Conservation (phyloP, 106 monocot species). For the Apostasia ramifera region DNA sequence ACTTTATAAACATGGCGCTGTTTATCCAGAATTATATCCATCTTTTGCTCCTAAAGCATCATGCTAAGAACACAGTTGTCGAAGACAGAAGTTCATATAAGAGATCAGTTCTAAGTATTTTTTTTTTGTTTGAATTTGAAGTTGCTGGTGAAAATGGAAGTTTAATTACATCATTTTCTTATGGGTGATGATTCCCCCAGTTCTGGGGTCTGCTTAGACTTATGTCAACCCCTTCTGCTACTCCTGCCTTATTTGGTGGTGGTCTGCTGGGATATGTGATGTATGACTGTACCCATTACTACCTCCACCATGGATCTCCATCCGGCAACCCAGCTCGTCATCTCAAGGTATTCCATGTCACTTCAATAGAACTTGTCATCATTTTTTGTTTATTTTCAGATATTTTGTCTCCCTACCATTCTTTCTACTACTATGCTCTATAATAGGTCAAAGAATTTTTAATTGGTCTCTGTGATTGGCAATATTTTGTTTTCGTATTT, state of each 20-base stretch:
- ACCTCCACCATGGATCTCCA: constrained; percentile 86
- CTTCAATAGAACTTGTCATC: not conserved
- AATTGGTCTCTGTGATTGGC: too few relatives aligned
- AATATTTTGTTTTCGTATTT: too few relatives aligned
- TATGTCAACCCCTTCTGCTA: constrained; percentile 29
- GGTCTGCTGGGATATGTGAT: constrained; percentile 83
- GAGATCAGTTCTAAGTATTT: too few relatives aligned
- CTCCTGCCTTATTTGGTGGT: constrained; percentile 66
- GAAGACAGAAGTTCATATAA: too few relatives aligned
- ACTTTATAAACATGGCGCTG: too few relatives aligned
- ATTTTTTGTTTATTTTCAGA: too few relatives aligned
- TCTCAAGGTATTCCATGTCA: constrained; percentile 48
- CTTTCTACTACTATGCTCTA: too few relatives aligned
- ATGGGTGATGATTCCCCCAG: constrained; percentile 10
- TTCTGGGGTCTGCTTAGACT: constrained; percentile 53
- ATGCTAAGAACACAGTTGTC: too few relatives aligned
- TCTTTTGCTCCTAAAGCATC: too few relatives aligned
- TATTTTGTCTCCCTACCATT: not conserved
- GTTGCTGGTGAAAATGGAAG: not conserved
- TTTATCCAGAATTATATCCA: too few relatives aligned
- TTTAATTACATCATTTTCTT: not conserved
- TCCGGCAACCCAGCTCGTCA: constrained; percentile 34
- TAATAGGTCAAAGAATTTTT: too few relatives aligned
- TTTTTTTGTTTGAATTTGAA: too few relatives aligned
- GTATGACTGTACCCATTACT: constrained; percentile 96